Percentiles rank a stretch among this genome's conserved stretches.
These are phyloP conservation scores for Mycena kentingensis DNA, from an alignment of 768 basidiomycete genomes.

Conservation along the genomic window DNA sequence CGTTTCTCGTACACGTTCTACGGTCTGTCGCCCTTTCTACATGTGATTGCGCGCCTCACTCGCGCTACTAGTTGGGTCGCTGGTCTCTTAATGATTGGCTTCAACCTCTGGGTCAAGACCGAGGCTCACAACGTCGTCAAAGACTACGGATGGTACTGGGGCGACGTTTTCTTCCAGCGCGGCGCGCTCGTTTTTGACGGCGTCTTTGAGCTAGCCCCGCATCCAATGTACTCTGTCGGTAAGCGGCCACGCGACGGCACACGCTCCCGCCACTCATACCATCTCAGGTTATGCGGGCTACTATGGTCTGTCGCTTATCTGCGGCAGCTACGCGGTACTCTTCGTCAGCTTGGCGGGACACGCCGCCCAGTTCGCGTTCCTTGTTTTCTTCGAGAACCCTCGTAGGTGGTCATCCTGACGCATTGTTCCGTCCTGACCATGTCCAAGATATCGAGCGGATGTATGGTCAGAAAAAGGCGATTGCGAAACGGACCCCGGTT, in stretches of 20 bases:
- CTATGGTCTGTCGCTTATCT: conserved; percentile 91
- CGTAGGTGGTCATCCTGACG: conserved; percentile 54
- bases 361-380: conserved; percentile 94
- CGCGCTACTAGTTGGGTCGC: conserved; percentile 71
- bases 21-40: conserved; percentile 48
- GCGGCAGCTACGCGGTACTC: conserved; percentile 86
- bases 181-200: conserved; percentile 95
- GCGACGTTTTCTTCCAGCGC: conserved; percentile 90
- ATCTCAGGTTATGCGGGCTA: conserved; percentile 88
- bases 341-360: conserved; percentile 95
- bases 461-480: conserved; percentile 89
- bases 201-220: conserved; percentile 91
- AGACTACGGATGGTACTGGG: conserved; percentile 99
- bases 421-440: conserved; percentile 4
- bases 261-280: conserved; percentile 6
- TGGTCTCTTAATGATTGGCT: conserved; percentile 81
- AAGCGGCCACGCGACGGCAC: conserved; percentile 27
- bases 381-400: conserved; percentile 95
- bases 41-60: neutral
- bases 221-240: conserved; percentile 94
- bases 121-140: conserved; percentile 98
- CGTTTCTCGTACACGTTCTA: conserved; percentile 70
- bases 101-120: conserved; percentile 98
- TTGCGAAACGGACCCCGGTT: conserved; percentile 80
- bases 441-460: conserved; percentile 83